These are phyloP conservation scores for Tricholoma matsutake DNA, from an alignment of 768 basidiomycete genomes.

Conservation along the genomic window DNA sequence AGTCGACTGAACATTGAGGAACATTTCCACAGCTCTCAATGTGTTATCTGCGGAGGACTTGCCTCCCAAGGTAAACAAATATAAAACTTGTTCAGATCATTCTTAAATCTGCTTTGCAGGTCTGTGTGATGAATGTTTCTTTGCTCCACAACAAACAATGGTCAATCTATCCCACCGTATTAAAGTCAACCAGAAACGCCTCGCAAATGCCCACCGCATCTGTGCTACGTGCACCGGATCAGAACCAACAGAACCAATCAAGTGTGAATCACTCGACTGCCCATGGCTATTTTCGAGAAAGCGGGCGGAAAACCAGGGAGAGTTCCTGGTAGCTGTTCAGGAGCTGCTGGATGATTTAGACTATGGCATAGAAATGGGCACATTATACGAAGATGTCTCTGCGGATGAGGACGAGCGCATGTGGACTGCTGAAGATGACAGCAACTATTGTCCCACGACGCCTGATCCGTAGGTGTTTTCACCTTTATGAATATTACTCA, in stretches of 20 bases:
- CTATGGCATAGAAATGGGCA: slow-evolving; percentile 9
- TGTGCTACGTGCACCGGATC: slow-evolving; percentile 70
- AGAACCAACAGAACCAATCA: slow-evolving; percentile 53
- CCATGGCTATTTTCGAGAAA: slow-evolving; percentile 75
- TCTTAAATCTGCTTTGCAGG: slow-evolving; percentile 30
- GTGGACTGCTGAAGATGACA: slow-evolving; percentile 5
- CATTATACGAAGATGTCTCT: background rate
- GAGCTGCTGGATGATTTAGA: slow-evolving; percentile 35
- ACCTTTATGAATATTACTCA: background rate
- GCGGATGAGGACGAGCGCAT: slow-evolving; percentile 4
- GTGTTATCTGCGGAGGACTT: slow-evolving; percentile 60
- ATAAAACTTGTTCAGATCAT: background rate
- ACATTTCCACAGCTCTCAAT: slow-evolving; percentile 70
- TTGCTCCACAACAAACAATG: slow-evolving; percentile 50
- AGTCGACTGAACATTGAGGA: slow-evolving; percentile 61
- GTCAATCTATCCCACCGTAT: slow-evolving; percentile 54
- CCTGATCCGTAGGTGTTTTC: slow-evolving; percentile 3
- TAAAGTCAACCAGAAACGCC: slow-evolving; percentile 50
- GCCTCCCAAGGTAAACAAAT: slow-evolving; percentile 48
- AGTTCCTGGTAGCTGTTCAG: slow-evolving; percentile 32
- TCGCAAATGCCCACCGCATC: slow-evolving; percentile 57
- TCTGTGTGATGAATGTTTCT: slow-evolving; percentile 63
- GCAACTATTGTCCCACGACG: slow-evolving; percentile 9
- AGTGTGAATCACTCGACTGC: slow-evolving; percentile 87
- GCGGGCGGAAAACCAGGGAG: slow-evolving; percentile 46